Evolutionary conservation across 129 eudicot genomes (phyloP), one percentile per base, ranked within the genome.

Genomic region (Saposhnikovia divaricata): DNA sequence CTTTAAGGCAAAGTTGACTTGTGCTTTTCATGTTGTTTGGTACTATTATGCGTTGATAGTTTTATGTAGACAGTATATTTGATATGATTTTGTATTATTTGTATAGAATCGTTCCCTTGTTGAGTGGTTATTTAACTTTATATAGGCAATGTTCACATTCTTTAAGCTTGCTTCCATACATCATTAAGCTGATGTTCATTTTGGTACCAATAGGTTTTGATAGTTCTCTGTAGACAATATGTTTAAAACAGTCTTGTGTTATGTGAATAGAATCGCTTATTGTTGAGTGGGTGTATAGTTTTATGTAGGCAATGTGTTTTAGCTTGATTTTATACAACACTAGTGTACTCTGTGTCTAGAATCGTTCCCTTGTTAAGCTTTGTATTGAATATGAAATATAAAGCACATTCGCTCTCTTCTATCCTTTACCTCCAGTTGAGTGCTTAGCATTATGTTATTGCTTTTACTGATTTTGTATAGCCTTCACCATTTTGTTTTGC

Each of bases 401-500:
- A 73, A 10, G 15, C 6, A 73, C 27, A 47, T 44, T 12, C 0
- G 39, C 9, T 10, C 31, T 73, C 21, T 73, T 25, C 9, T n/a
- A 42, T n/a, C 13, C 46, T 43, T 73, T 9, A 8, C 4, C 14
- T 39, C 16, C 28, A 4, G 69, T 61, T 61, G 50, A 18, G 28
- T 72, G 9, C 77, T 73, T 73, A 38, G 55, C 11, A 40, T n/a
- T 44, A 43, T 73, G 55, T 73, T 73, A n/a, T 73, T 73, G 77
- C 53, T 13, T 73, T 72, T 19, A n/a, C 34, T 72, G 31, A 59
- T 39, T 43, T 10, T 4, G 14, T n/a, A 43, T 11, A 43, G 19
- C 34, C 21, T 73, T 23, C 15, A 12, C n/a, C 27, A 15, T 15
- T 61, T 63, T 43, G 27, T 78, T 48, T 72, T 70, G 79, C 90